These are phyloP conservation scores for Pseudogymnoascus sp. DNA, from an alignment of 2,329 filamentous ascomycete genomes.

Conservation along the genomic window DNA sequence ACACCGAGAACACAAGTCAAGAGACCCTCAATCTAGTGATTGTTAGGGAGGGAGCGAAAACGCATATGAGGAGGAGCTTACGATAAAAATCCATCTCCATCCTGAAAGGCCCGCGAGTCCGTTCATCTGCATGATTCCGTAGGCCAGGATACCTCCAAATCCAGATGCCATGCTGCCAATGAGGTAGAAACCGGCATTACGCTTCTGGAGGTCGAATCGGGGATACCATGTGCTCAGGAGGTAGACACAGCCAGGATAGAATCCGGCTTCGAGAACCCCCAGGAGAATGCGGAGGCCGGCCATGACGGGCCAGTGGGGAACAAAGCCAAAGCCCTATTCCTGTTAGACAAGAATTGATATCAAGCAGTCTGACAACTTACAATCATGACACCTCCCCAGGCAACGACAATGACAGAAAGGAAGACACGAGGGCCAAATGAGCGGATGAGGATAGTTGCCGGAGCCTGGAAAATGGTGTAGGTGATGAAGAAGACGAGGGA, in stretches of 20 bases:
- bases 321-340: slow-evolving; percentile 51
- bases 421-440: background rate
- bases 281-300: slow-evolving; percentile 36
- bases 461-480: background rate
- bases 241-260: slow-evolving; percentile 28
- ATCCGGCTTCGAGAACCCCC: slow-evolving; percentile 28
- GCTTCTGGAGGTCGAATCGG: slow-evolving; percentile 25
- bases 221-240: slow-evolving; percentile 28
- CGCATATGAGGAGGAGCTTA: background rate
- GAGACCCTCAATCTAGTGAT: slow-evolving; percentile 28
- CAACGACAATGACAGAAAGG: background rate
- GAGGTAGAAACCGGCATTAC: slow-evolving; percentile 40
- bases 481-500: background rate
- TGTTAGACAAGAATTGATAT: background rate
- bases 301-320: slow-evolving; percentile 32
- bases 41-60: background rate
- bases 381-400: background rate
- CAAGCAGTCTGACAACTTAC: background rate
- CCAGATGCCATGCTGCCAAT: slow-evolving; percentile 43
- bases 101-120: slow-evolving; percentile 43
- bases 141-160: slow-evolving; percentile 48
- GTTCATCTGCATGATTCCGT: slow-evolving; percentile 44
- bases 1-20: slow-evolving; percentile 48
- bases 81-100: slow-evolving; percentile 49
- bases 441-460: background rate